Evolutionary conservation across 805 yeast species (phyloP), one percentile per base, ranked within the genome.

Genomic region (Starmerella floris): DNA sequence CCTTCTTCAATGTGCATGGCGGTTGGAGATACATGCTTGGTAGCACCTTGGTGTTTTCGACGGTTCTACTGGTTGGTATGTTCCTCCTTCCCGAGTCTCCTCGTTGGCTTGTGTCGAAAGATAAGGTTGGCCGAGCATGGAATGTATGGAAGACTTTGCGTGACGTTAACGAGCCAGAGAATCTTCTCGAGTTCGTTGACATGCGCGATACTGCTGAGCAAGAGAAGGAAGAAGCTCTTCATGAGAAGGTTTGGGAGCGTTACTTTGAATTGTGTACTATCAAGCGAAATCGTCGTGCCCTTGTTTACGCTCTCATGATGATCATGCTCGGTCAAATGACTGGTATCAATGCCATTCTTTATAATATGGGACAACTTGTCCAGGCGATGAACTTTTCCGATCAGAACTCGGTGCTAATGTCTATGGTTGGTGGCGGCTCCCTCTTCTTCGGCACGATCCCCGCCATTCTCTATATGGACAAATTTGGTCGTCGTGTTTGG

Each of bases 341-440:
- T 5, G 82, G 82, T 64, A 71, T 76, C 51, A 76, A 76, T 53
- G 81, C 77, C 32, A 70, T 76, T 45, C 67, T 76, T 72, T 76
- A 76, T 63, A 73, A 76, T 59, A 68, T 76, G 73, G 69, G 79
- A 37, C 71, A 70, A 3, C 61, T 76, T 54, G 70, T 76, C 74
- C 56, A 52, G 3, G 61, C 64, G 27, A 73, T 76, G 53, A 80
- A 80, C 6, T 76, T 77, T 59, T 47, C 57, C 44, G 59, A 60
- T 19, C 70, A 70, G 53, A 58, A 68, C 40, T 62, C 77, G 22
- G 79, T 76, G 9, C 72, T 74, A 53, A 75, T 76, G 81, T 75
- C 81, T 8, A 66, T 75, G 55, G 82, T 76, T 20, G 80, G 80
- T 40, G 82, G 82, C 52, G 81, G 77, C 30, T 64, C 80, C 1